Evolutionary conservation across 1,139 yeast genomes (phyloP), one percentile per base, ranked within the genome.

Genomic region (Suzukiozyma palmioleophila): DNA sequence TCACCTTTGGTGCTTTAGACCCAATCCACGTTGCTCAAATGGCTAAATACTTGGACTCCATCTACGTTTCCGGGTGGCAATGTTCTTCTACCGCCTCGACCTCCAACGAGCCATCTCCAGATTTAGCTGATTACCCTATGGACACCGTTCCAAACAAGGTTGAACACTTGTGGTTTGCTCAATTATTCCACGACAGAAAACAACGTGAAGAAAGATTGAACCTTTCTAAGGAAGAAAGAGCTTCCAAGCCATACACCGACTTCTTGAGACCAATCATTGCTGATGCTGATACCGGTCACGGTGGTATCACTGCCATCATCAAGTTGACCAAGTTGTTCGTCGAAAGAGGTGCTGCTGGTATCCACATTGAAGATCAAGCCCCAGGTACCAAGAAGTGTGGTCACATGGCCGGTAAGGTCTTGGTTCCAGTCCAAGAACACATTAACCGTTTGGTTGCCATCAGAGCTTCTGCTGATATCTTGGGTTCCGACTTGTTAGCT

Each of bases 311-410:
- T 46, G 97, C 97, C 45, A 88, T 89, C 53, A 85, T 88, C 72
- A 90, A 90, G 71, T 80, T 90, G 64, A 89, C 97, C 60, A 92
- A 92, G 73, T 74, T 92, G 81, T 92, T 90, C 62, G 88, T 92
- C 54, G 97, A 92, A 73, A 84, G 95, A 59, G 97, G 97, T 66
- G 98, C 97, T 41, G 97, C 97, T 44, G 97, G 97, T 62, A 89
- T 90, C 57, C 98, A 90, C 65, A 88, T 90, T 62, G 98, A 90
- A 71, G 97, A 90, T 69, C 97, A 92, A 74, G 96, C 97, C 44
- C 96, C 97, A 41, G 97, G 97, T 59, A 90, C 97, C 60, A 90
- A 90, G 68, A 92, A 92, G 72, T 90, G 97, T 73, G 97, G 97
- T 49, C 90, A 84, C 66, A 88, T 90, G 96, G 97, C 96, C 51